Conservation (phyloP, 2,329 filamentous ascomycete genomes). For the Penicillium crustosum region DNA sequence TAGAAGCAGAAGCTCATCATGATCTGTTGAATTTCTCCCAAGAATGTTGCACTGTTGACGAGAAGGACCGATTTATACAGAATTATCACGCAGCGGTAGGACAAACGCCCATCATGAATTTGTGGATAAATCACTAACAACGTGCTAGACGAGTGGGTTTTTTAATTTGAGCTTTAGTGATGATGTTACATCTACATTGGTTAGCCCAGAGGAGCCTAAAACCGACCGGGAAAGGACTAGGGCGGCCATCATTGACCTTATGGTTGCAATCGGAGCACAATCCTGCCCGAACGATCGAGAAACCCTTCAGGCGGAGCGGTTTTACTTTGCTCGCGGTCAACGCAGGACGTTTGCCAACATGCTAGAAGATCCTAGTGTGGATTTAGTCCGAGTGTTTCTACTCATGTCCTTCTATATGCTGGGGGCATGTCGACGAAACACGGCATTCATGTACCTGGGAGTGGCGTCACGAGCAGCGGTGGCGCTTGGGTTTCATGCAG, state of each 20-base stretch:
- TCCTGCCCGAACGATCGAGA: slow-evolving; percentile 37
- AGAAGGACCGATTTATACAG: slow-evolving; percentile 37
- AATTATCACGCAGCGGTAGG: slow-evolving; percentile 31
- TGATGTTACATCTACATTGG: slow-evolving; percentile 21
- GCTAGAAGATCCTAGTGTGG: slow-evolving; percentile 55
- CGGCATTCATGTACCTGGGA: slow-evolving; percentile 64
- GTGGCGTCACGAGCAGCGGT: slow-evolving; percentile 59
- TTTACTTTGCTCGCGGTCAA: slow-evolving; percentile 52
- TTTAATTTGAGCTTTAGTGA: slow-evolving; percentile 38
- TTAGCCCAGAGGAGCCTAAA: slow-evolving; percentile 13
- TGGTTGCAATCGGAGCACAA: slow-evolving; percentile 56
- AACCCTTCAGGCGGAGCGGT: slow-evolving; percentile 34
- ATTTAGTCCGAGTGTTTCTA: slow-evolving; percentile 54
- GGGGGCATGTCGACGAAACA: slow-evolving; percentile 58
- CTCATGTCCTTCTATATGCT: slow-evolving; percentile 62
- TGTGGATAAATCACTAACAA: slow-evolving; percentile 1
- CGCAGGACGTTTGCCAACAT: slow-evolving; percentile 51
- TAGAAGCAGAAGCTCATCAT: slow-evolving; percentile 48
- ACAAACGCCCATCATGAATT: not conserved
- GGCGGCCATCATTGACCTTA: slow-evolving; percentile 43
- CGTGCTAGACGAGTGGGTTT: slow-evolving; percentile 43
- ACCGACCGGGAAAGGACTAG: slow-evolving; percentile 26
- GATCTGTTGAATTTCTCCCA: slow-evolving; percentile 36
- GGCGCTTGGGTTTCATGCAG: slow-evolving; percentile 55
- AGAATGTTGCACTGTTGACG: slow-evolving; percentile 29